Percentiles rank a stretch among this genome's conserved stretches.
These are phyloP conservation scores for Sphaerulina populicola DNA, from an alignment of 2,329 filamentous ascomycete genomes.

Conservation along the genomic window DNA sequence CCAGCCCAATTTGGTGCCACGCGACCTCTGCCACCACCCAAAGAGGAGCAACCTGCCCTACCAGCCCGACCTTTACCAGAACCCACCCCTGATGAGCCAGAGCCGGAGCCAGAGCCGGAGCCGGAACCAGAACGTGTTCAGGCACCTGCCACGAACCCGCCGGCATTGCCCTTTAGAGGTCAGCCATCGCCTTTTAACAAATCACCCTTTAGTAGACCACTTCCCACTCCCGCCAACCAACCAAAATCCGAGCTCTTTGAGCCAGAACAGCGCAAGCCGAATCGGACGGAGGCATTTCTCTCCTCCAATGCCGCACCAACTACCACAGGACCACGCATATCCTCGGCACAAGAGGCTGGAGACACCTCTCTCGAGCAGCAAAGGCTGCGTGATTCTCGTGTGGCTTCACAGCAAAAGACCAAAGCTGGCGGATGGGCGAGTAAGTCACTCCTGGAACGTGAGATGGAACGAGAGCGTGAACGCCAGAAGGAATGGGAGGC, in stretches of 20 bases:
- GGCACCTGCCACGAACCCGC: neutral
- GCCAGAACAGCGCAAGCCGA: conserved; percentile 27
- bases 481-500: conserved; percentile 74
- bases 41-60: conserved; percentile 14
- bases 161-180: conserved; percentile 41
- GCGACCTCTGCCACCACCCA: conserved; percentile 26
- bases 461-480: conserved; percentile 72
- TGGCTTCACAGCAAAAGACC: conserved; percentile 51
- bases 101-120: conserved; percentile 10
- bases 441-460: conserved; percentile 65
- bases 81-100: conserved; percentile 3
- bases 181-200: conserved; percentile 34
- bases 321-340: conserved; percentile 33
- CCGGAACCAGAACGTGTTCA: conserved; percentile 23
- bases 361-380: conserved; percentile 40
- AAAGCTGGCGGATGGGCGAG: conserved; percentile 56
- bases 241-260: conserved; percentile 19
- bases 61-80: conserved; percentile 22
- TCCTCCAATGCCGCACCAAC: conserved; percentile 47
- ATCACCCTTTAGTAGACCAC: conserved; percentile 23
- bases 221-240: conserved; percentile 20
- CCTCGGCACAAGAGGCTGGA: conserved; percentile 43
- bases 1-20: conserved; percentile 34
- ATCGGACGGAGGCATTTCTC: conserved; percentile 52
- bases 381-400: conserved; percentile 53